A percentile compares a stretch with the other conserved stretches of the same genome.
Evolutionary conservation across 768 basidiomycete species (phyloP).

Genomic region (Suillus ampliporus): DNA sequence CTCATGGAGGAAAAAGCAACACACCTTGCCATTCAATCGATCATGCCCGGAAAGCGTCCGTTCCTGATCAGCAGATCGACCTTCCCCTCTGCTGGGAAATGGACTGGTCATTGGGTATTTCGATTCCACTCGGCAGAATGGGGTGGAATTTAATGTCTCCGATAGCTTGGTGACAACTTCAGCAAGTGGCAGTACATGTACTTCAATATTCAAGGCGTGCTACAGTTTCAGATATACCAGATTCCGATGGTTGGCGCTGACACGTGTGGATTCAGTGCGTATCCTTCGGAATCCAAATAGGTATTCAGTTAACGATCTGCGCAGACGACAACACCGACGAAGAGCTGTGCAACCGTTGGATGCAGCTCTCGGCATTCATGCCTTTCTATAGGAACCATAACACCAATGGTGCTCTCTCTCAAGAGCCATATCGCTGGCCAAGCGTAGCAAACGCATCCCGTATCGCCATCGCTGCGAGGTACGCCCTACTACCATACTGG

Average conservation of each 20-base stretch:
- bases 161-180: constrained; percentile 77
- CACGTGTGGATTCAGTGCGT: constrained; percentile 45
- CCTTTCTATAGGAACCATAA: constrained; percentile 89
- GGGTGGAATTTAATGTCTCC: not conserved
- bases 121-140: not conserved
- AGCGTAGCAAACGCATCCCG: constrained; percentile 77
- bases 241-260: constrained; percentile 87
- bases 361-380: constrained; percentile 82
- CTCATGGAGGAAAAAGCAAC: constrained; percentile 74
- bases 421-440: constrained; percentile 85
- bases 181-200: constrained; percentile 78
- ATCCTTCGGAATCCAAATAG: not conserved
- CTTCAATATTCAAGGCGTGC: constrained; percentile 75
- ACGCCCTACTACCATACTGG: constrained; percentile 81
- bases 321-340: constrained; percentile 69
- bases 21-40: constrained; percentile 57
- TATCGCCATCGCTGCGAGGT: constrained; percentile 72
- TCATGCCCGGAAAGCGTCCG: constrained; percentile 65
- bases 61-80: constrained; percentile 76
- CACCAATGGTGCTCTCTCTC: constrained; percentile 63
- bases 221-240: constrained; percentile 87
- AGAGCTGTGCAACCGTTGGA: constrained; percentile 85
- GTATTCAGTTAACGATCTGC: not conserved
- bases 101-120: constrained; percentile 73
- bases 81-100: constrained; percentile 69